These are phyloP conservation scores for Malus orientalis DNA, from an alignment of 306 rosid genomes.

Conservation along the genomic window DNA sequence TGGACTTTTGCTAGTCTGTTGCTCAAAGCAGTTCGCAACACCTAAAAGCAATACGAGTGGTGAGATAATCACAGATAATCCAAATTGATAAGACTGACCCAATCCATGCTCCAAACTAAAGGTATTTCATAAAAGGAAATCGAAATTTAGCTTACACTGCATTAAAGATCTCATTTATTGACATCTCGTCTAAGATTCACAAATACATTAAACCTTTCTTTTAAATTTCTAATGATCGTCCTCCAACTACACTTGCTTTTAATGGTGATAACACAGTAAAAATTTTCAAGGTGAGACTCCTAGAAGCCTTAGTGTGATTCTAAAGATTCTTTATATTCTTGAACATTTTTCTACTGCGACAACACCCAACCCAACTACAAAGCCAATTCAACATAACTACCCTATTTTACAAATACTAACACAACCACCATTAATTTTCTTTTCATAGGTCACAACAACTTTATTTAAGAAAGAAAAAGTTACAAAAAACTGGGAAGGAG, in stretches of 20 bases:
- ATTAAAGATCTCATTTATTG: background rate
- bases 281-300: background rate
- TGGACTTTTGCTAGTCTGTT: slow-evolving; percentile 99
- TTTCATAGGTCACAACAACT: background rate
- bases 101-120: background rate
- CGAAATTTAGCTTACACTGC: background rate
- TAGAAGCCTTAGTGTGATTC: background rate
- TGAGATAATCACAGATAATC: background rate
- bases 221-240: background rate
- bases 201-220: background rate
- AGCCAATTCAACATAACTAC: background rate
- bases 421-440: background rate
- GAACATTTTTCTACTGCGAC: background rate
- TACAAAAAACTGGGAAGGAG: no score
- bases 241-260: background rate
- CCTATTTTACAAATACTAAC: background rate
- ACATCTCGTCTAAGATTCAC: background rate
- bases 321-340: background rate
- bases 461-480: no score
- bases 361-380: no score
- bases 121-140: background rate
- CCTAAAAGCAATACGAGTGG: slow-evolving; percentile 40
- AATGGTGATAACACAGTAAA: background rate
- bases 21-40: slow-evolving; percentile 83
- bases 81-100: background rate